These are phyloP conservation scores for Ascochyta koolunga DNA, from an alignment of 2,329 filamentous ascomycete genomes.

Conservation along the genomic window DNA sequence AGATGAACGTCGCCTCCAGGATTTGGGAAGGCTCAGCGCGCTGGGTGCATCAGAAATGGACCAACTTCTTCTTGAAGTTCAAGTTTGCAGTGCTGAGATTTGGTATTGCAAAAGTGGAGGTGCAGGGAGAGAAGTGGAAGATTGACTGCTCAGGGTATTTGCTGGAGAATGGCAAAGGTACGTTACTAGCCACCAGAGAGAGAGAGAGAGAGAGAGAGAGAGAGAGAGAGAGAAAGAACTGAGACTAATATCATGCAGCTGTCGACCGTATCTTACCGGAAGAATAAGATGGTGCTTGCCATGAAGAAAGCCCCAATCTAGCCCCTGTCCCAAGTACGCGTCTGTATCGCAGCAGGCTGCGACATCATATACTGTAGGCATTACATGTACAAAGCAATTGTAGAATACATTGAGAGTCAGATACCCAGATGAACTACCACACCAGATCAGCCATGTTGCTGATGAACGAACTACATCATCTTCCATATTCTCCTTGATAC, in stretches of 20 bases:
- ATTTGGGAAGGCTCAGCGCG: slow-evolving; percentile 39
- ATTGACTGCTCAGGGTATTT: slow-evolving; percentile 44
- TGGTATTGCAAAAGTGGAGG: slow-evolving; percentile 38
- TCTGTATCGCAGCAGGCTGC: slow-evolving; percentile 11
- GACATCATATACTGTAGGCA: neutral
- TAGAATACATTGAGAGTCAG: slow-evolving; percentile 1
- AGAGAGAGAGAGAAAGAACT: neutral
- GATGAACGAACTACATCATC: neutral
- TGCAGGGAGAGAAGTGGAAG: slow-evolving; percentile 44
- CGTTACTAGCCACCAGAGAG: slow-evolving; percentile 1
- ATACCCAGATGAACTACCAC: neutral
- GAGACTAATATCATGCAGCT: slow-evolving; percentile 28
- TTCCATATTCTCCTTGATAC: neutral
- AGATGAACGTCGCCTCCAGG: slow-evolving; percentile 28
- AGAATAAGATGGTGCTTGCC: slow-evolving; percentile 19
- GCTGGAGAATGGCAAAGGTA: slow-evolving; percentile 45
- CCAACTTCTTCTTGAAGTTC: slow-evolving; percentile 44
- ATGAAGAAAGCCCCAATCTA: neutral
- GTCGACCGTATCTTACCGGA: slow-evolving; percentile 41
- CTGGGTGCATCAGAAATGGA: slow-evolving; percentile 45
- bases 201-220: neutral
- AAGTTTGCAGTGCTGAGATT: slow-evolving; percentile 45
- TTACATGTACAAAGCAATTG: neutral
- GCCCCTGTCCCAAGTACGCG: neutral
- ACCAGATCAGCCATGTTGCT: neutral